phyloP scores from a whole-genome alignment of 2,329 filamentous ascomycete species.

The Ophiostoma triangulosporum region DNA sequence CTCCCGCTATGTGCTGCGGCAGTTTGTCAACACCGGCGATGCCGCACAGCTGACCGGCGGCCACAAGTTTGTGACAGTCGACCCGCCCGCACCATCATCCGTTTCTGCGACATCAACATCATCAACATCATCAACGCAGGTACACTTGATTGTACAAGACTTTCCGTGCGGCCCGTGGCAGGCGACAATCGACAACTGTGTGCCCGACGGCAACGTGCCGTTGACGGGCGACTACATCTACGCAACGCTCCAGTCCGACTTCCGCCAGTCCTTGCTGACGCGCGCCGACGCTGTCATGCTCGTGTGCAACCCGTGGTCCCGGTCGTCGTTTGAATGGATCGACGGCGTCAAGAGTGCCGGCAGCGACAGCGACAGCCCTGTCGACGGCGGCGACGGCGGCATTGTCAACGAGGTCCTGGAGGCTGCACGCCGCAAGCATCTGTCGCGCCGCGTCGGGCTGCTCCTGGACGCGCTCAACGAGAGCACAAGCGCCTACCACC shows the following conservation, averaged over 20 bases:
- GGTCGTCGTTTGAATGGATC: neutral
- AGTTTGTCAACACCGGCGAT: neutral
- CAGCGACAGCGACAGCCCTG: neutral
- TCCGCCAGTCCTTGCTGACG: neutral
- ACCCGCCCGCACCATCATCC: neutral
- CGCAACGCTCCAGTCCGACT: neutral
- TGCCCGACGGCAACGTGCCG: neutral
- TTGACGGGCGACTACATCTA: neutral
- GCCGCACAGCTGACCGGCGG: constrained; percentile 1
- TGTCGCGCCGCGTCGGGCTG: neutral
- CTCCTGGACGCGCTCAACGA: neutral
- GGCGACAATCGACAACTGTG: neutral
- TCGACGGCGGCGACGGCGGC: neutral
- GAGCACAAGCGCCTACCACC: neutral
- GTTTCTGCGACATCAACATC: neutral
- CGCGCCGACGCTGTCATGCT: constrained; percentile 3
- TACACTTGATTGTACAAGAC: neutral
- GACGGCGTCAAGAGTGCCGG: neutral
- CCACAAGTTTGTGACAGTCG: constrained; percentile 1
- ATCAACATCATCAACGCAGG: neutral
- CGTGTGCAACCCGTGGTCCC: constrained; percentile 4
- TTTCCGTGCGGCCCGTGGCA: constrained; percentile 1
- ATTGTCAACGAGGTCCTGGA: neutral
- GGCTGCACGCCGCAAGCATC: neutral
- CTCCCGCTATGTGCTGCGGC: neutral